Evolutionary conservation across 306 rosid genomes (phyloP), one percentile per base, ranked within the genome.

Genomic region (Alnus rubra): DNA sequence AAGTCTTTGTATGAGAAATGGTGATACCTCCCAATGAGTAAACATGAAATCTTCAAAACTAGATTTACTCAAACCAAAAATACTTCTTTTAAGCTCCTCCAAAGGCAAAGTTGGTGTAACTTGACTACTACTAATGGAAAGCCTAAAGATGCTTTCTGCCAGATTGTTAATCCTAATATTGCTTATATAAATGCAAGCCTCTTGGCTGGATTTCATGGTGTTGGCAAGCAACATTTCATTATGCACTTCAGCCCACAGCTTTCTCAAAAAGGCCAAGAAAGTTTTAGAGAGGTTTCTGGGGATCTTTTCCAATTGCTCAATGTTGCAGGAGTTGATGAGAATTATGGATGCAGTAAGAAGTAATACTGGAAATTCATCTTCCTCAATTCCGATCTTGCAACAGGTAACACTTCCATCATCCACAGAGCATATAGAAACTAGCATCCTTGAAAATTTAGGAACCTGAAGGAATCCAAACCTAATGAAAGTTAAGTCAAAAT

Each of bases 401-500:
- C 78, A 63, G 59, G 58, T 54, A 78, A 77, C 14, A 75, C 84
- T 80, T 45, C 60, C 78, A 53, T 64, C 15, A 10, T 86, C 82
- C 74, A 78, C 83, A n/a, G 85, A 67, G 88, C 82, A 89, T 49
- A 90, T 60, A 69, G 79, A 82, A 49, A 87, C 87, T 7, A 78
- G 85, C 63, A 74, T 75, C 18, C 28, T 11, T 64, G 93, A 78
- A 73, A 81, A 77, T 75, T 79, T 78, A 37, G 71, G 81, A 82
- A 89, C 86, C 97, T 88, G 97, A 81, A 90, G 81, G 79, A 92
- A 90, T 76, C 78, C 83, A 84, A 73, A 88, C 82, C 98, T 94
- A 84, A 55, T 45, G 60, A 75, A 81, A 76, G 81, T 84, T 82
- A 89, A 86, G 60, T 79, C 77, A 58, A 84, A 79, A 68, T 56